Percentiles rank a stretch among this genome's conserved stretches.
phyloP scores from a whole-genome alignment of 2,329 filamentous ascomycete species.

The Curvularia sp. region DNA sequence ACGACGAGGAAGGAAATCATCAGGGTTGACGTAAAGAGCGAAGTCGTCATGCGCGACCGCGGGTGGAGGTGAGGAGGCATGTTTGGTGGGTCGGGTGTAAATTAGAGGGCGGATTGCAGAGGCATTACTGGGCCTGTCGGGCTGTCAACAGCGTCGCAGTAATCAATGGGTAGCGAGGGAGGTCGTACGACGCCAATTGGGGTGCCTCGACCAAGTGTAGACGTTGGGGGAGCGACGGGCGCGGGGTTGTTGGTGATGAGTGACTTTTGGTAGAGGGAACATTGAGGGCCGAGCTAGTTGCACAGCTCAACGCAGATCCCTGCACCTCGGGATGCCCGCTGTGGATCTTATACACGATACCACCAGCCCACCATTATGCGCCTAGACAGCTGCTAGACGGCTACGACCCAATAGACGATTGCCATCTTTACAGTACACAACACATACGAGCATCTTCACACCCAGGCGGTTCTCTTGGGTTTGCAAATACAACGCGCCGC shows the following conservation, averaged over 20 bases:
- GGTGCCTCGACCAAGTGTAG: conserved; percentile 32
- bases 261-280: conserved; percentile 36
- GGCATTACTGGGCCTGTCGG: conserved; percentile 40
- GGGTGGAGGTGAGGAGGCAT: conserved; percentile 92
- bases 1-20: conserved; percentile 91
- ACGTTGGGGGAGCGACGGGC: conserved; percentile 18
- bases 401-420: neutral
- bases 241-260: conserved; percentile 35
- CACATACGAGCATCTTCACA: neutral
- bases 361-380: conserved; percentile 13
- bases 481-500: neutral
- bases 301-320: conserved; percentile 18
- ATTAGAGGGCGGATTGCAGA: conserved; percentile 30
- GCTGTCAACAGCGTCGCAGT: conserved; percentile 24
- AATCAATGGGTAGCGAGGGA: neutral
- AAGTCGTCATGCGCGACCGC: conserved; percentile 89
- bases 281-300: conserved; percentile 13
- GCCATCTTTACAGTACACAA: conserved; percentile 4
- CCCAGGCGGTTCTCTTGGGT: neutral
- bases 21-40: conserved; percentile 93
- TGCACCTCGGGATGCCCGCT: conserved; percentile 21
- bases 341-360: conserved; percentile 14
- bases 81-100: conserved; percentile 23
- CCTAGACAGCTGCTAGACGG: neutral
- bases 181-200: conserved; percentile 42